Percentiles rank a stretch among this genome's conserved stretches.
These are phyloP conservation scores for Neurospora pannonica DNA, from an alignment of 495 filamentous ascomycete genomes.

Conservation along the genomic window DNA sequence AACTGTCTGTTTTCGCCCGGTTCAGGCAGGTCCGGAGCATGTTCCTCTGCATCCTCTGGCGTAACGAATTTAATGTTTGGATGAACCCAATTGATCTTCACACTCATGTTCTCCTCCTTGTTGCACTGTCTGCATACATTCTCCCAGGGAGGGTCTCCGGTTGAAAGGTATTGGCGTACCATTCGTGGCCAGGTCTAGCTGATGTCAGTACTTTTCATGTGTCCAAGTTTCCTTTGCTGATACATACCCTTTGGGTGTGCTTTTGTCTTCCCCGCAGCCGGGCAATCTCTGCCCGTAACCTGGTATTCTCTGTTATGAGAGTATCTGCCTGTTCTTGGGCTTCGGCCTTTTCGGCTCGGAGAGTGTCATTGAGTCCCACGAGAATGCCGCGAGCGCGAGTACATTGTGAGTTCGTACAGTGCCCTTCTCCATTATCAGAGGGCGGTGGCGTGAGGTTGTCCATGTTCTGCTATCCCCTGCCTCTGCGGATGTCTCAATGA, in stretches of 20 bases:
- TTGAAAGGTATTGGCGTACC: constrained; percentile 2
- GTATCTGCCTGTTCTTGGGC: background rate
- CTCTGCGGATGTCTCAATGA: background rate
- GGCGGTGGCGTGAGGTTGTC: background rate
- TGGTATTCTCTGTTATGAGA: background rate
- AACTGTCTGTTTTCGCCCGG: constrained; percentile 1
- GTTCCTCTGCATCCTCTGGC: background rate
- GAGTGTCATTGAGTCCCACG: background rate
- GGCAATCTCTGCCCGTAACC: background rate
- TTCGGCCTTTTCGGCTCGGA: background rate
- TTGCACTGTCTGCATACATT: constrained; percentile 10
- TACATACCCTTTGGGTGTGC: background rate
- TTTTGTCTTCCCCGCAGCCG: background rate
- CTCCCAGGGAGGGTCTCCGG: background rate
- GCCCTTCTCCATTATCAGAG: background rate
- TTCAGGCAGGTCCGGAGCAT: background rate
- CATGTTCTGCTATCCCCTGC: background rate
- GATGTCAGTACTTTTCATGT: background rate
- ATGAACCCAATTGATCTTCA: constrained; percentile 8
- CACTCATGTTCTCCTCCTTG: constrained; percentile 30
- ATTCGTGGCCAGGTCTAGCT: constrained; percentile 6
- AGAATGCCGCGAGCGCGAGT: background rate
- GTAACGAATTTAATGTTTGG: constrained; percentile 15
- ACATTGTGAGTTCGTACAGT: background rate
- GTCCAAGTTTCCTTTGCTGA: background rate